phyloP scores from a whole-genome alignment of 345 rosid species.

The Moricandia arvensis region DNA sequence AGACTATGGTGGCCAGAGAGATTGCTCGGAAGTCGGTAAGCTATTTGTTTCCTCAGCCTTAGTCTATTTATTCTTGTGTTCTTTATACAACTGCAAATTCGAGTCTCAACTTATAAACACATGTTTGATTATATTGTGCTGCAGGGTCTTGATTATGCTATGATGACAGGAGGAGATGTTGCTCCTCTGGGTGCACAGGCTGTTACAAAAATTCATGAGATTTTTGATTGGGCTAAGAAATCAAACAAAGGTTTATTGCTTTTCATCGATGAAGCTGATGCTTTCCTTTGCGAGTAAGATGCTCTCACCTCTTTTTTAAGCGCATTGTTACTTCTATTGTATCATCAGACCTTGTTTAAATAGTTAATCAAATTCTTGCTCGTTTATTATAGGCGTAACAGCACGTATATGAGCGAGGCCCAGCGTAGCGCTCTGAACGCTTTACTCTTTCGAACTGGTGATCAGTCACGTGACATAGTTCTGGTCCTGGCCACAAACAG shows the following conservation, averaged over 20 bases:
- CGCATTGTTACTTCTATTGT: background rate
- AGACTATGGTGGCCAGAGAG: conserved; percentile 96
- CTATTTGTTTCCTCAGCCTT: background rate
- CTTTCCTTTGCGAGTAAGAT: conserved; percentile 95
- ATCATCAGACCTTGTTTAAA: background rate
- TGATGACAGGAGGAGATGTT: conserved; percentile 99
- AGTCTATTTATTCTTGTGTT: background rate
- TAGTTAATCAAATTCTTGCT: background rate
- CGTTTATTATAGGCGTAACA: conserved; percentile 69
- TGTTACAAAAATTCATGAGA: conserved; percentile 91
- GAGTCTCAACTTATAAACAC: background rate
- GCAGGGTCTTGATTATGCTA: conserved; percentile 96
- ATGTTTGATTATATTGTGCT: background rate
- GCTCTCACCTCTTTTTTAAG: background rate
- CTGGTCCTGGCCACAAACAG: conserved; percentile 88
- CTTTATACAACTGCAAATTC: background rate
- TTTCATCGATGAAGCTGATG: conserved; percentile 99
- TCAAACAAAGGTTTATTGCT: conserved; percentile 80
- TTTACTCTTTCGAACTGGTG: conserved; percentile 86
- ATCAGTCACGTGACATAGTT: conserved; percentile 89
- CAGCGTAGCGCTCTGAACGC: conserved; percentile 95
- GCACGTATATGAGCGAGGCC: conserved; percentile 86
- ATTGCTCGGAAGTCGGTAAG: conserved; percentile 90
- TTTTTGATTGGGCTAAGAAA: conserved; percentile 98
- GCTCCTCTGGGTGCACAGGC: conserved; percentile 93